Conservation (phyloP, 2,329 filamentous ascomycete species). For the Aspergillus transmontanensis region DNA sequence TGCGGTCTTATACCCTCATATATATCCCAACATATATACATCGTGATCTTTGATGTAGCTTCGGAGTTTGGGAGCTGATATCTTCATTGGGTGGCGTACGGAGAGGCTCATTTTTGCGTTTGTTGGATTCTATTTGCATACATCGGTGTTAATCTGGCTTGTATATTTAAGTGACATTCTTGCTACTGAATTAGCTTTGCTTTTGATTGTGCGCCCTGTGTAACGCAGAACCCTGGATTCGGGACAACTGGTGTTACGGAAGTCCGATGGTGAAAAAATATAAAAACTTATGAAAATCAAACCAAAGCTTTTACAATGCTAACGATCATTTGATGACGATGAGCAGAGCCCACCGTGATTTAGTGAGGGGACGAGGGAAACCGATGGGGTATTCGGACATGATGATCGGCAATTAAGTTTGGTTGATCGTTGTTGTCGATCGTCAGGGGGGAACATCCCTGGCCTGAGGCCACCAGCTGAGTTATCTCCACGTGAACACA, state of each 20-base stretch:
- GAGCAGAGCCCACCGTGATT: neutral
- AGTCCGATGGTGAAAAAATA: no score
- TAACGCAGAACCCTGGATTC: neutral
- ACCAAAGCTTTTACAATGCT: neutral
- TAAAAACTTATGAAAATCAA: neutral
- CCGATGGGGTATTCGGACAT: neutral
- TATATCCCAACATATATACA: neutral
- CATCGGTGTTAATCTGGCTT: neutral
- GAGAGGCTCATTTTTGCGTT: neutral
- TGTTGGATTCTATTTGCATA: neutral
- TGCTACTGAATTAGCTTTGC: neutral
- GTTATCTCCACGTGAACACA: neutral
- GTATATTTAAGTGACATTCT: neutral
- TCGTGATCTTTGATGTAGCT: neutral
- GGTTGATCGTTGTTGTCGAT: slow-evolving; percentile 1
- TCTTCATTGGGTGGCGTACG: neutral
- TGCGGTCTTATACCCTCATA: neutral
- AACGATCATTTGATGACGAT: neutral
- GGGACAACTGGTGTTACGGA: neutral
- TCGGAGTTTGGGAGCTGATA: neutral
- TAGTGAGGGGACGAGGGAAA: neutral
- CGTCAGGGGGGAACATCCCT: neutral
- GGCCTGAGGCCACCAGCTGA: neutral
- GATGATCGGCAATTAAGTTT: neutral
- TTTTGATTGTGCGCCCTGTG: neutral